Conservation (phyloP, 2,329 filamentous ascomycete genomes). For the Lachnellula occidentalis region DNA sequence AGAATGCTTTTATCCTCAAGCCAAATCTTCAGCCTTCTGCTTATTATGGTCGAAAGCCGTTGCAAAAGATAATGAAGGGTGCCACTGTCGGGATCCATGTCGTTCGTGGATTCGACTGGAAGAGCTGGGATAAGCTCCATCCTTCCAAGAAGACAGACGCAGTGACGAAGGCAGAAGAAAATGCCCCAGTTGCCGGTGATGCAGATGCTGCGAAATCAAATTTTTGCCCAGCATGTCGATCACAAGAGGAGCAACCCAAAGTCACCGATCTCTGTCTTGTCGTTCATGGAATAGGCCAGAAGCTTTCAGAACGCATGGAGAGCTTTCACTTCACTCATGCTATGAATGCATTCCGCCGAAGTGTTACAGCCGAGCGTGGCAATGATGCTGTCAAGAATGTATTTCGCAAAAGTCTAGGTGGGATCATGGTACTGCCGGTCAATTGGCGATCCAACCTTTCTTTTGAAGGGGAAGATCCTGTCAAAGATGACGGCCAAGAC, state of each 20-base stretch:
- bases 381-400: constrained; percentile 69
- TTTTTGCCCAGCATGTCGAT: constrained; percentile 53
- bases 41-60: constrained; percentile 75
- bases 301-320: constrained; percentile 88
- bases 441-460: constrained; percentile 91
- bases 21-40: constrained; percentile 78
- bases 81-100: constrained; percentile 78
- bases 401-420: constrained; percentile 71
- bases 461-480: constrained; percentile 72
- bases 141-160: constrained; percentile 27
- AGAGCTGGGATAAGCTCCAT: constrained; percentile 69
- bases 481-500: constrained; percentile 47
- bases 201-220: constrained; percentile 12
- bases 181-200: constrained; percentile 15
- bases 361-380: constrained; percentile 78
- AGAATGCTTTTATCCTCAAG: constrained; percentile 77
- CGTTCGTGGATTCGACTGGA: constrained; percentile 80
- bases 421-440: constrained; percentile 87
- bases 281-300: constrained; percentile 94
- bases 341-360: constrained; percentile 82
- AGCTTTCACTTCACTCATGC: constrained; percentile 97
- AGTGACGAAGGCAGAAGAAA: constrained; percentile 29
- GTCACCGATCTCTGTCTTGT: constrained; percentile 87
- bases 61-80: constrained; percentile 75
- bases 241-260: constrained; percentile 58